Conservation (phyloP, 2,329 filamentous ascomycete genomes). For the Helminthosporium solani region DNA sequence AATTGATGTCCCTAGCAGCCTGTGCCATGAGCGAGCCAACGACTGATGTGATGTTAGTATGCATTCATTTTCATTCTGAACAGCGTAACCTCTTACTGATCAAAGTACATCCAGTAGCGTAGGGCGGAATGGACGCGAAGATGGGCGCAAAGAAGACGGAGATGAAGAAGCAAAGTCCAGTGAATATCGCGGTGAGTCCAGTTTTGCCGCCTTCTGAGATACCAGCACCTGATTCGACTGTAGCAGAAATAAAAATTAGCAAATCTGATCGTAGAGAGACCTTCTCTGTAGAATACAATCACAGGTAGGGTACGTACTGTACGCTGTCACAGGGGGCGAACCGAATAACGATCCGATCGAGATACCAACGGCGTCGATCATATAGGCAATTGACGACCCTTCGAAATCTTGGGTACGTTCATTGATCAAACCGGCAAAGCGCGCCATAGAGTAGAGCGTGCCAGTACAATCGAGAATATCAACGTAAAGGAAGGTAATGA, state of each 20-base stretch:
- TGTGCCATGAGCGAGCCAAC: constrained; percentile 87
- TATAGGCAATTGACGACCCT: constrained; percentile 78
- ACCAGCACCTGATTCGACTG: background rate
- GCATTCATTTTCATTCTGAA: too few species aligned
- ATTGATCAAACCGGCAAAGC: constrained; percentile 77
- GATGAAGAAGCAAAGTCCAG: constrained; percentile 76
- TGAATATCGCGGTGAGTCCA: constrained; percentile 76
- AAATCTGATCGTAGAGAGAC: too few species aligned
- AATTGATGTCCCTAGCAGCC: constrained; percentile 81
- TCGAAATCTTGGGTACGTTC: constrained; percentile 84
- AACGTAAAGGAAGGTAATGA: constrained; percentile 87
- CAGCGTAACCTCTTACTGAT: constrained; percentile 46
- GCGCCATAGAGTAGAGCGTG: constrained; percentile 86
- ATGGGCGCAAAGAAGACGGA: constrained; percentile 88
- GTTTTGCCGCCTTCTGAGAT: constrained; percentile 66
- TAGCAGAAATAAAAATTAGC: too few species aligned
- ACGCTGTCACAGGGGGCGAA: constrained; percentile 78
- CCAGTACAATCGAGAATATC: constrained; percentile 87
- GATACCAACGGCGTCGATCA: constrained; percentile 79
- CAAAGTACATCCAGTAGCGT: constrained; percentile 86
- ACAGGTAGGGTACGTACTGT: constrained; percentile 42
- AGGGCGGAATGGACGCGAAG: constrained; percentile 84
- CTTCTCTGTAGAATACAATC: too few species aligned
- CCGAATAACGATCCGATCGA: constrained; percentile 79
- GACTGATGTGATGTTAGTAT: constrained; percentile 37